Evolutionary conservation across 768 basidiomycete genomes (phyloP), one percentile per base, ranked within the genome.

Genomic region (Pisolithus albus): DNA sequence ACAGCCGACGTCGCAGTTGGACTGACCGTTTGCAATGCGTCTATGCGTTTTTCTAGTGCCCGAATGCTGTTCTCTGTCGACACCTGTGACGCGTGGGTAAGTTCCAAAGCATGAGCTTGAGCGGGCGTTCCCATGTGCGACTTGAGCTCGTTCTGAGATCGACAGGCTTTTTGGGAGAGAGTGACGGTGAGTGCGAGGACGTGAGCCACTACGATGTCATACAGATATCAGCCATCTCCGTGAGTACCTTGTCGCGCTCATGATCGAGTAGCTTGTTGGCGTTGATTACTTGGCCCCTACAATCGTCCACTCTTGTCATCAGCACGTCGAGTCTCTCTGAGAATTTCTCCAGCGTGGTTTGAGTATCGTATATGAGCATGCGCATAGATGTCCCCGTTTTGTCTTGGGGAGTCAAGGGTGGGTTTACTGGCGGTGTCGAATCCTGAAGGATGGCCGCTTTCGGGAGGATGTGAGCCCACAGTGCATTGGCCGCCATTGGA

Each of bases 281-380:
- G 6, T 71, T 66, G 21, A 72, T 66, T 28, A 87, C 73, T 56
- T 85, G 81, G 6, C 68, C 63, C 55, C 74, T 76, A 23, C 81
- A 72, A 30, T 78, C 72, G 13, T 80, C 77, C 11, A 85, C 72
- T 30, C 69, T 73, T 10, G 64, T 64, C 1, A 79, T 65, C 21
- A 88, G 71, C n/a, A 66, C 66, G 40, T 78, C 80, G 13, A 83
- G 77, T 28, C 76, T 75, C 7, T 69, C 68, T 0, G 82, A 78
- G 53, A 88, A 88, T 57, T 71, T 78, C 65, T 89, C 84, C 34
- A 88, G 73, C 54, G 82, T 79, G 19, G 76, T 78, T 51, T 87
- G 84, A 1, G 84, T 87, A 61, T 88, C 87, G 56, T 88, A 80
- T 19, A 89, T 68, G 11, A 88, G 74, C 57, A 88, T 75, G 38